Conservation (phyloP, 345 rosid genomes). For the Turritis glabra region DNA sequence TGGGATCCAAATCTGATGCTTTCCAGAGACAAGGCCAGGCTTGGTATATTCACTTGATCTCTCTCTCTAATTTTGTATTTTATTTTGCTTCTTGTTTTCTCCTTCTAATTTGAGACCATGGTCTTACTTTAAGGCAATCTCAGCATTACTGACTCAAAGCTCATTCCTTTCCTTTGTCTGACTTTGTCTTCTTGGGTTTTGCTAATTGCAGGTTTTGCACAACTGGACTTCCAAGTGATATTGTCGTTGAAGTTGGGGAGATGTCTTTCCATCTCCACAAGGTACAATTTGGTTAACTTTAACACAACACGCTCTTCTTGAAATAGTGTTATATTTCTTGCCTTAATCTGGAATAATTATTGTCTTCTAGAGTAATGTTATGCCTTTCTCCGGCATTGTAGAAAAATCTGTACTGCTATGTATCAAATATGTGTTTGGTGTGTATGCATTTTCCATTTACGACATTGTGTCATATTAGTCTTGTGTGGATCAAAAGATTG, state of each 20-base stretch:
- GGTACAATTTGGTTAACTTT: slow-evolving; percentile 49
- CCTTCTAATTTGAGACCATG: background rate
- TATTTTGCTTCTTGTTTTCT: slow-evolving; percentile 5
- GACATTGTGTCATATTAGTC: background rate
- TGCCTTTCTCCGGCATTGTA: background rate
- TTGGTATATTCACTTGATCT: slow-evolving; percentile 60
- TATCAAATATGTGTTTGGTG: slow-evolving; percentile 3
- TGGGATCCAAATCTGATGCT: slow-evolving; percentile 94
- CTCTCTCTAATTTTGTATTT: background rate
- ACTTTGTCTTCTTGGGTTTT: slow-evolving; percentile 8
- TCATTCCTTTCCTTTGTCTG: slow-evolving; percentile 7
- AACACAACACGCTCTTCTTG: slow-evolving; percentile 16
- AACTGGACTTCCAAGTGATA: slow-evolving; percentile 92
- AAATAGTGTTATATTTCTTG: background rate
- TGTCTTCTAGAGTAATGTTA: background rate
- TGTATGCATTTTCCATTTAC: background rate
- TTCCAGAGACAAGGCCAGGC: slow-evolving; percentile 97
- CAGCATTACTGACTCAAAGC: slow-evolving; percentile 10
- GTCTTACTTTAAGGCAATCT: background rate
- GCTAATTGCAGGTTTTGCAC: slow-evolving; percentile 80
- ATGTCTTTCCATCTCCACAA: slow-evolving; percentile 99
- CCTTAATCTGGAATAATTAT: background rate
- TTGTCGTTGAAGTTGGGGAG: slow-evolving; percentile 84
- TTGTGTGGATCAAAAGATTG: background rate
- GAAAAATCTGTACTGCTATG: background rate